Conservation (phyloP, 2,329 filamentous ascomycete genomes). For the Apiospora hydei region DNA sequence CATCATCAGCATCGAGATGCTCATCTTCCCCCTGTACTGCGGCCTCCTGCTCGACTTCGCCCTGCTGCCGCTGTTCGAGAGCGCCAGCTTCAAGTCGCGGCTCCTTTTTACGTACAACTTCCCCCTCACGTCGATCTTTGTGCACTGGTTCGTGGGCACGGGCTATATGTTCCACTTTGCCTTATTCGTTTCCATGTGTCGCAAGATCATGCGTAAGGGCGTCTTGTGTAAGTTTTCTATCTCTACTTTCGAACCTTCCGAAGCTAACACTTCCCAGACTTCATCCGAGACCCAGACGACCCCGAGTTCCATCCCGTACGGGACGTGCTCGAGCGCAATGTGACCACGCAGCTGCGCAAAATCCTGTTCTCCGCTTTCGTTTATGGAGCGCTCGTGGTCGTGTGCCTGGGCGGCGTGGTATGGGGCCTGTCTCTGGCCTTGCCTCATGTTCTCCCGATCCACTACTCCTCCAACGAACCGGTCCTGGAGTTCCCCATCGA, state of each 20-base stretch:
- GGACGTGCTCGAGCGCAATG: constrained; percentile 91
- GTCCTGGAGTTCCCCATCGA: constrained; percentile 95
- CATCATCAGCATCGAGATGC: constrained; percentile 99
- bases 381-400: constrained; percentile 89
- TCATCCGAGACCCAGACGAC: constrained; percentile 97
- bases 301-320: constrained; percentile 97
- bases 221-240: constrained; percentile 77
- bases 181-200: constrained; percentile 97
- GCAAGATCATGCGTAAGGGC: constrained; percentile 94
- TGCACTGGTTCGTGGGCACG: constrained; percentile 98
- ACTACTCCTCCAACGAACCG: constrained; percentile 92
- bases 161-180: constrained; percentile 99
- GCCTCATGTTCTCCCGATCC: constrained; percentile 81
- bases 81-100: constrained; percentile 78
- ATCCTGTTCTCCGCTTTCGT: constrained; percentile 96
- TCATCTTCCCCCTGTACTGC: constrained; percentile 95
- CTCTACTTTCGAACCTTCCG: accelerated
- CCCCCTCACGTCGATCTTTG: constrained; percentile 90
- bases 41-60: constrained; percentile 89
- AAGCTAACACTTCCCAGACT: constrained; percentile 64
- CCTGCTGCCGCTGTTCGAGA: constrained; percentile 86
- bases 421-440: constrained; percentile 81
- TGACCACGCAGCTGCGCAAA: constrained; percentile 92
- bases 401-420: constrained; percentile 94
- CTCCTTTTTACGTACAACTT: constrained; percentile 79